A percentile compares a stretch with the other conserved stretches of the same genome.
Conservation (phyloP, 495 filamentous ascomycete genomes). For the Annulohypoxylon maeteangense region DNA sequence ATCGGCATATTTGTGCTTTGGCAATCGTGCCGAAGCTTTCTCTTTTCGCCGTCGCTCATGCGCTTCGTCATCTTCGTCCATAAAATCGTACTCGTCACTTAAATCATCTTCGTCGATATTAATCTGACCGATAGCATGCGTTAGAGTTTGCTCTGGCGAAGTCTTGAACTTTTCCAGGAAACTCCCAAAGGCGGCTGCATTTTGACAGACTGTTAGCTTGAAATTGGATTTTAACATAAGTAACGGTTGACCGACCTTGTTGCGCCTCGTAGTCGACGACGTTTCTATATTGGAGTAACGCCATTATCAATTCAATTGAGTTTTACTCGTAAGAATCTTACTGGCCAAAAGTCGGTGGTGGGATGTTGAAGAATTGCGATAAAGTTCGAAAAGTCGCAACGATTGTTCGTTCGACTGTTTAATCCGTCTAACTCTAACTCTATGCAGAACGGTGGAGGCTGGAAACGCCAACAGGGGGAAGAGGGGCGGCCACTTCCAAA, state of each 20-base stretch:
- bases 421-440: neutral
- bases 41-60: slow-evolving; percentile 58
- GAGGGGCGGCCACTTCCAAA: neutral
- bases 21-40: slow-evolving; percentile 58
- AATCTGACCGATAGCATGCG: slow-evolving; percentile 81
- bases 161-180: slow-evolving; percentile 92
- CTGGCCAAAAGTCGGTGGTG: slow-evolving; percentile 6
- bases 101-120: slow-evolving; percentile 86
- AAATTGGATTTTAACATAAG: slow-evolving; percentile 1
- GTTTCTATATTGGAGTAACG: slow-evolving; percentile 76
- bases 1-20: slow-evolving; percentile 89
- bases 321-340: slow-evolving; percentile 14
- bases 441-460: slow-evolving; percentile 36
- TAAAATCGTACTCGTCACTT: slow-evolving; percentile 95
- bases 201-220: slow-evolving; percentile 31
- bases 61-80: slow-evolving; percentile 82
- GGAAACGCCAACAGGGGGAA: slow-evolving; percentile 35
- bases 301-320: slow-evolving; percentile 64
- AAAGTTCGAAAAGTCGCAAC: slow-evolving; percentile 30
- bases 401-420: too few relatives aligned
- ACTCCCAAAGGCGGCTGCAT: slow-evolving; percentile 80
- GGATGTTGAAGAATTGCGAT: slow-evolving; percentile 39
- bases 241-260: slow-evolving; percentile 65
- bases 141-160: slow-evolving; percentile 75
- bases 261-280: slow-evolving; percentile 89